Conservation (phyloP, 306 rosid genomes). For the Biancaea sappan region DNA sequence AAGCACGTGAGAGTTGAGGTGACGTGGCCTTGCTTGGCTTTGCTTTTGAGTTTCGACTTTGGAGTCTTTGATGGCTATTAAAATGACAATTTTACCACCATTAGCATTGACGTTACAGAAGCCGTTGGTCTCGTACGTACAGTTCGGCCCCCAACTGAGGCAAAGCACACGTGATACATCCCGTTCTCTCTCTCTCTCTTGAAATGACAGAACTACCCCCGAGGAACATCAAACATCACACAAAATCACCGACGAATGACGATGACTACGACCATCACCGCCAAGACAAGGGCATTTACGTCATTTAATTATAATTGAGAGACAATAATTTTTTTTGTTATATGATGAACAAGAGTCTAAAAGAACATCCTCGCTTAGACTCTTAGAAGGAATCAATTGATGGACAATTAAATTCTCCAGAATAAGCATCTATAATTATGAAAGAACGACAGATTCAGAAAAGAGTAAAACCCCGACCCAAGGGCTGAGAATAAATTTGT, state of each 20-base stretch:
- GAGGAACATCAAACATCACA: not conserved
- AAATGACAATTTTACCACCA: slow-evolving; percentile 46
- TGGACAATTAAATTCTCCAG: too few relatives aligned
- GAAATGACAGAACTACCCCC: not conserved
- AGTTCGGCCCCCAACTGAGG: not conserved
- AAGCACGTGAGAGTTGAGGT: slow-evolving; percentile 64
- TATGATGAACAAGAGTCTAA: too few relatives aligned
- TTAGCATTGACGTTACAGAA: not conserved
- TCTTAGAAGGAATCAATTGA: too few relatives aligned
- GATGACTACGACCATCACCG: not conserved
- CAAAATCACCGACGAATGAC: not conserved
- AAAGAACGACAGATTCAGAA: too few relatives aligned
- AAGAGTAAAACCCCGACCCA: too few relatives aligned
- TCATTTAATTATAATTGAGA: slow-evolving; percentile 23
- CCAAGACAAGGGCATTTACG: slow-evolving; percentile 23
- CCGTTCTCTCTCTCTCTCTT: not conserved
- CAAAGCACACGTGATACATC: not conserved
- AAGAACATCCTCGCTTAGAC: too few relatives aligned
- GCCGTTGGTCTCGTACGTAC: not conserved
- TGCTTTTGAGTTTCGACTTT: too few relatives aligned
- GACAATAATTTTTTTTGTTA: too few relatives aligned
- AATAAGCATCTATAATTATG: too few relatives aligned
- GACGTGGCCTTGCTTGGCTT: too few relatives aligned
- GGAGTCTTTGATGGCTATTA: too few relatives aligned
- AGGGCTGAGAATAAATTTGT: not conserved